Evolutionary conservation across 2,329 filamentous ascomycete genomes (phyloP).

Genomic region (Calycina herbarum): DNA sequence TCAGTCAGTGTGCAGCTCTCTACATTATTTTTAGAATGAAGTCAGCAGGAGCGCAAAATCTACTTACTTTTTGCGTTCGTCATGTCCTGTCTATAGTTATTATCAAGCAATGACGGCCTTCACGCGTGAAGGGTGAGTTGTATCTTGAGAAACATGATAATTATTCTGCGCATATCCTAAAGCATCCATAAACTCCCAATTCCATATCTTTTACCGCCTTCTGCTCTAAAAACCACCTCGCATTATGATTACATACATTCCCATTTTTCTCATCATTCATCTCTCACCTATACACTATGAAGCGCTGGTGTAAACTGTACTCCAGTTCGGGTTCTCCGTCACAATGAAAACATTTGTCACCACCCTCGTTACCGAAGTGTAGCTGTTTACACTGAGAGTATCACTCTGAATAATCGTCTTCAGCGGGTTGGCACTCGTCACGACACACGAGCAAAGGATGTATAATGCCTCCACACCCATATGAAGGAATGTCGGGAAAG

Average conservation of each 20-base stretch:
- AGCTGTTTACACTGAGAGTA: background rate
- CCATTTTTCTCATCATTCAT: background rate
- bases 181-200: background rate
- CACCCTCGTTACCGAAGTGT: background rate
- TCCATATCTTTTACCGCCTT: background rate
- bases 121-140: no score
- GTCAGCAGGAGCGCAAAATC: no score
- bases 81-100: no score
- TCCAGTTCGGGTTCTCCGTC: constrained; percentile 11
- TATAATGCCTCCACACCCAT: background rate
- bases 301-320: constrained; percentile 7
- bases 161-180: background rate
- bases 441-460: background rate
- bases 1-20: no score
- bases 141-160: background rate
- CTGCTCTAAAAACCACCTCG: background rate
- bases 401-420: background rate
- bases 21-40: no score
- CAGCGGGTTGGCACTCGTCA: background rate
- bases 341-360: background rate
- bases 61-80: no score
- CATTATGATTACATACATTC: background rate
- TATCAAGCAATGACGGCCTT: background rate
- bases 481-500: background rate
- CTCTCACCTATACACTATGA: background rate